Conservation (phyloP, 2,329 filamentous ascomycete species). For the Ceratocystis ficicola region DNA sequence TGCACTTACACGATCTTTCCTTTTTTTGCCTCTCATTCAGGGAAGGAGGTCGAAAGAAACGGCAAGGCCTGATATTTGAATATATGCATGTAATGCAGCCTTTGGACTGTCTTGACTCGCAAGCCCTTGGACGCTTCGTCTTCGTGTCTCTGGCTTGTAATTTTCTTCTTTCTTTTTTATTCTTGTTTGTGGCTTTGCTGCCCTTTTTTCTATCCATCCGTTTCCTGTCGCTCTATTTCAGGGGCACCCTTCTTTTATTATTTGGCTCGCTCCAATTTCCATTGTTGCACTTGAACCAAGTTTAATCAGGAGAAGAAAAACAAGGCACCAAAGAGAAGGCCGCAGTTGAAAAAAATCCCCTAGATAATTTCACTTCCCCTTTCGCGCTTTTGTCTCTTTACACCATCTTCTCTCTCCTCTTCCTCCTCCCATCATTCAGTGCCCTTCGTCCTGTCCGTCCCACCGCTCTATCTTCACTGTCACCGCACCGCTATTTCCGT, state of each 20-base stretch:
- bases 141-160: not conserved
- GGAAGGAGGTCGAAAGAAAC: not conserved
- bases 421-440: not conserved
- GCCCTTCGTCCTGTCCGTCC: too few relatives aligned
- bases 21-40: not conserved
- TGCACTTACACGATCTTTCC: slow-evolving; percentile 7
- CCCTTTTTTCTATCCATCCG: too few relatives aligned
- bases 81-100: not conserved
- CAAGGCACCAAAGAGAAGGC: not conserved
- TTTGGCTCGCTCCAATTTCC: slow-evolving; percentile 7
- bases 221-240: not conserved
- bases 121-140: not conserved
- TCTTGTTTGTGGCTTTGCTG: not conserved
- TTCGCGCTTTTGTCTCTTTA: not conserved
- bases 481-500: slow-evolving; percentile 7
- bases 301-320: slow-evolving; percentile 5
- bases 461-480: too few relatives aligned
- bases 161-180: not conserved
- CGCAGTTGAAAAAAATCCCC: not conserved
- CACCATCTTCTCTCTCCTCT: not conserved
- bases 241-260: not conserved
- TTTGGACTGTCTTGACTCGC: not conserved
- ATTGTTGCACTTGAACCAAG: slow-evolving; percentile 3
- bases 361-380: not conserved
- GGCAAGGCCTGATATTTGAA: slow-evolving; percentile 2